A percentile compares a stretch with the other conserved stretches of the same genome.
Evolutionary conservation across 2,329 filamentous ascomycete genomes (phyloP).

Genomic region (Grosmannia penicillata): DNA sequence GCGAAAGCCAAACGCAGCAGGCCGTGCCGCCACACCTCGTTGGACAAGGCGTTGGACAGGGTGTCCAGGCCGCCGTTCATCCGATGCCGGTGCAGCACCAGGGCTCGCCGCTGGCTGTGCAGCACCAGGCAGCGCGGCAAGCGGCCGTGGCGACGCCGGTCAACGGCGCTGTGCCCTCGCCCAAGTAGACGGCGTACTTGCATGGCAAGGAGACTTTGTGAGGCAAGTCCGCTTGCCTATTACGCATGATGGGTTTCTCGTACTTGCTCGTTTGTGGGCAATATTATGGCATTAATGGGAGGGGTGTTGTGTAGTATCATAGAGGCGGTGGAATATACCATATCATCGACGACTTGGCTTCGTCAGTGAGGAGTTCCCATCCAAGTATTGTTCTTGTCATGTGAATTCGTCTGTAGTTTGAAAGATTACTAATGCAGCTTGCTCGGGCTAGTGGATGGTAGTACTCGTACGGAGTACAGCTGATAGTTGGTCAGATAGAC

Average conservation of each 20-base stretch:
- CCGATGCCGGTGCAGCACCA: constrained; percentile 3
- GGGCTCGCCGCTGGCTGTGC: constrained; percentile 4
- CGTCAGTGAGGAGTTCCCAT: not conserved
- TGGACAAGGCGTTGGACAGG: not conserved
- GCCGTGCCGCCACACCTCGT: constrained; percentile 2
- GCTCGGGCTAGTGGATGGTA: too few relatives aligned
- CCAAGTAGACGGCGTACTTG: too few relatives aligned
- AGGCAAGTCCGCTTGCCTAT: too few relatives aligned
- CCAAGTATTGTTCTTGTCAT: too few relatives aligned
- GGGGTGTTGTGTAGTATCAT: not conserved
- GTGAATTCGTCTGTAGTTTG: too few relatives aligned
- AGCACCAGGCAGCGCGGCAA: constrained; percentile 1
- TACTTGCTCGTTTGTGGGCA: too few relatives aligned
- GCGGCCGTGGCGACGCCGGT: too few relatives aligned
- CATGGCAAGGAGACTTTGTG: too few relatives aligned
- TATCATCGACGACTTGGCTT: not conserved
- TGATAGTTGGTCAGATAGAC: constrained; percentile 1
- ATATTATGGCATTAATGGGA: not conserved
- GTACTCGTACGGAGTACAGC: not conserved
- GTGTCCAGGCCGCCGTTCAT: not conserved
- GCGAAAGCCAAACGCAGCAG: too few relatives aligned
- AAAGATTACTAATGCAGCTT: too few relatives aligned
- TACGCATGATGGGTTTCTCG: too few relatives aligned
- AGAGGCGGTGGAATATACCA: not conserved
- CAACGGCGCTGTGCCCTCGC: too few relatives aligned